Evolutionary conservation across 1,284 basidiomycete species (phyloP), one percentile per base, ranked within the genome.

Genomic region (Cutaneotrichosporon sp.): DNA sequence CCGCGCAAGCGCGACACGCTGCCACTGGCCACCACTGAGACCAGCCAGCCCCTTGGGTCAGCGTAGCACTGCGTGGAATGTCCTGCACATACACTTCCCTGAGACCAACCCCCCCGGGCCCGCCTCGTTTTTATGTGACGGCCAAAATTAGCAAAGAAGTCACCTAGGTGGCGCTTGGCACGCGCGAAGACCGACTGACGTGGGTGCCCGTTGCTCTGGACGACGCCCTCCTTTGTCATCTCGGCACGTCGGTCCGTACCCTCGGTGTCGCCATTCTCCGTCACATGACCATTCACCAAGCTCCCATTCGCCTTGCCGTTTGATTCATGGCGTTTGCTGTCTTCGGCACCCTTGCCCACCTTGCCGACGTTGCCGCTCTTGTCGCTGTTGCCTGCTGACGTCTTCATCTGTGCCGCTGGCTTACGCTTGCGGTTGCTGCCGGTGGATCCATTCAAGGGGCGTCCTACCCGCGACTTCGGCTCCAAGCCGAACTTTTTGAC

Each of bases 1-100:
- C 61, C 90, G 85, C 56, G 90, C 88, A 32, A 92, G 84, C 16
- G 90, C 90, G 65, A 92, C 85, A 70, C 89, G 84, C 81, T 92
- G 90, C 90, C 90, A 92, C 88, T 92, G 79, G 38, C 71, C 72
- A 51, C 71, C 66, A 34, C 68, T 66, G 30, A 55, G 55, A 10
- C 36, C 18, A 21, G 46, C 89, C n/a, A n/a, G n/a, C 11, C 26
- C 11, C 30, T 18, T 5, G 7, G 51, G 51, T 31, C 51, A 31
- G 22, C 30, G 18, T 13, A 18, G 32, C n/a, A 5, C 16, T 2
- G 16, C 13, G 16, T 4, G 4, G 11, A 7, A 50, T 10, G 5
- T 7, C 16, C 14, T 22, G 30, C 11, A 31, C 51, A 10, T 31
- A 18, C 51, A 13, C 4, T 26, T 34, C 10, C 10, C 6, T 34